Base-by-base conservation (phyloP, 768 basidiomycete genomes). In the Ramaria sp. region DNA sequence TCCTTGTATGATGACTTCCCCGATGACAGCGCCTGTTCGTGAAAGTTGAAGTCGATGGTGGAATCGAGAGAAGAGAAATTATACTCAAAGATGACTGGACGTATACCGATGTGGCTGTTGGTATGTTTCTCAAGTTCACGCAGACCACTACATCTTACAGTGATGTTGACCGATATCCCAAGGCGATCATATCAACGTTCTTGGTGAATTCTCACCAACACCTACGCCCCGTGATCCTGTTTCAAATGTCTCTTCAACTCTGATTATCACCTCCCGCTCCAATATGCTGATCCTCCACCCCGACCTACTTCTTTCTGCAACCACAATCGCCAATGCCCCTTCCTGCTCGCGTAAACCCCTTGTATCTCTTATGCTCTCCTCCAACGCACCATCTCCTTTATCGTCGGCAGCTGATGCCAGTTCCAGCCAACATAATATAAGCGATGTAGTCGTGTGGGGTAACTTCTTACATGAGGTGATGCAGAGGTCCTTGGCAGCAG, bases 401-500 rank as follows among this genome's bases (percentile, higher is more conserved):
- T 58, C 62, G 16, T 52, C 71, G 1, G 15, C 32, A 5, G 78
- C 76, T 5, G 82, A 83, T 57, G 68, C 70, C 13, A 79, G 82
- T 0, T 83, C 86, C 1, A 73, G 83, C 5, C 72, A 24, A 27
- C 25, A 22, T 22, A 36, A 20, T 28, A 43, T 18, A 2, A 30
- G 53, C 15, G 53, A 48, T 22, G 42, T 27, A 18, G 41, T 89
- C 10, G 73, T 95, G 0, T 97, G 92, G 82, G 96, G 96, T 36
- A 96, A 85, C 61, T 82, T 98, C 67, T 76, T 96, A 5, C 96
- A 99, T 61, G 84, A 91, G 59, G 83, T 97, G 32, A 80, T 96
- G 71, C 93, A 98, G 64, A 70, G 74, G 0, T 92, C 89, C 60
- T 70, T 98, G 50, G 66, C 64, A 22, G 73, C 77, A 43, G 69